Evolutionary conservation across 306 rosid genomes (phyloP).

Genomic region (Psophocarpus tetragonolobus): DNA sequence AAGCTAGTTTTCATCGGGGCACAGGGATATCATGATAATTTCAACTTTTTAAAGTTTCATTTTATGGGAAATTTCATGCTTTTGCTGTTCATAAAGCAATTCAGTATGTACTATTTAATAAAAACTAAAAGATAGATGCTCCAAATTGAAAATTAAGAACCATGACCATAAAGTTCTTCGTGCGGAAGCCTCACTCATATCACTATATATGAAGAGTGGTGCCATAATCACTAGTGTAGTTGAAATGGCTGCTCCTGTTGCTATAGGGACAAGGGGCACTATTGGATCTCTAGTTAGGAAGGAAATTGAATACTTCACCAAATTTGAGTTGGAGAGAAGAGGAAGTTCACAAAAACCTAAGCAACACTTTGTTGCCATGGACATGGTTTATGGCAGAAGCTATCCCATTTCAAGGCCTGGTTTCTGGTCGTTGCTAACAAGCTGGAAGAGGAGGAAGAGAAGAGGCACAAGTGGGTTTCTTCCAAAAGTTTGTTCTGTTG

Average conservation of each 20-base stretch:
- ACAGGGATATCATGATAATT: conserved; percentile 37
- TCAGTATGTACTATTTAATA: conserved; percentile 29
- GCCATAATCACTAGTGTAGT: conserved; percentile 29
- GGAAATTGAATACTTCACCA: conserved; percentile 77
- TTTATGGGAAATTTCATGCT: conserved; percentile 53
- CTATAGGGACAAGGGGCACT: conserved; percentile 82
- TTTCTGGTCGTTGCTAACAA: conserved; percentile 58
- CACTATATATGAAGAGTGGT: conserved; percentile 47
- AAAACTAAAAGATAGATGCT: conserved; percentile 39
- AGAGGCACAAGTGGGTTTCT: conserved; percentile 43
- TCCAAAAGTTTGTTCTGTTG: conserved; percentile 53
- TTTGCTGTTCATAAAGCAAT: conserved; percentile 47
- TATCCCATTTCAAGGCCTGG: conserved; percentile 42
- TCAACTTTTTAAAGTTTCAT: conserved; percentile 41
- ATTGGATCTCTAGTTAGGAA: conserved; percentile 73
- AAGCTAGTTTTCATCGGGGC: conserved; percentile 36
- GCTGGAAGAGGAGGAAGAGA: conserved; percentile 71
- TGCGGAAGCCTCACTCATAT: conserved; percentile 39
- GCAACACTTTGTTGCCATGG: conserved; percentile 28
- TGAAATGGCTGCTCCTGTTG: conserved; percentile 68
- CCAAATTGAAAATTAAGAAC: conserved; percentile 45
- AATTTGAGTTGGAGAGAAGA: conserved; percentile 58
- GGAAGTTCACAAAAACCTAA: conserved; percentile 46
- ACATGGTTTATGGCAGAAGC: conserved; percentile 37
- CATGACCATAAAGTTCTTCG: conserved; percentile 45